Evolutionary conservation across 345 rosid genomes (phyloP), one percentile per base, ranked within the genome.

Genomic region (Anastatica hierochuntica): DNA sequence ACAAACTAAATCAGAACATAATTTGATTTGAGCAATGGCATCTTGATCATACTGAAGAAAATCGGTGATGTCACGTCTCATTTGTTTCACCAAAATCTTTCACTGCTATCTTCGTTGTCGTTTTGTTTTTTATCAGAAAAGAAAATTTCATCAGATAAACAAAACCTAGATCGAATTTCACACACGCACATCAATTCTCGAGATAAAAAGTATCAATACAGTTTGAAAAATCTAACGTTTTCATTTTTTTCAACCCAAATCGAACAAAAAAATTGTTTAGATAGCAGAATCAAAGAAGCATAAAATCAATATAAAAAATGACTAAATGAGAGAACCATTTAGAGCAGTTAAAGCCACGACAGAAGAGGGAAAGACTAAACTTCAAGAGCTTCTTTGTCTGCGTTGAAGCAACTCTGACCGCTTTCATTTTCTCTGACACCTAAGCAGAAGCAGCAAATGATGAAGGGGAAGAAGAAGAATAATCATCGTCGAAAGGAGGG

Each of bases 101-200:
- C 98, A 90, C 95, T 30, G 87, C 83, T 95, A 90, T 86, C 63
- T 87, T 90, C 54, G 96, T 92, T 52, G 96, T 95, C 48, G 92
- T 87, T 72, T 87, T 90, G 74, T 96, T 90, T 43, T 62, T 48
- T 0, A 4, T 13, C 8, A 10, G 13, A 7, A n/a, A n/a, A n/a
- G n/a, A n/a, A n/a, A n/a, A n/a, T n/a, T n/a, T n/a, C n/a, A n/a
- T n/a, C n/a, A n/a, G n/a, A n/a, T n/a, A n/a, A n/a, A n/a, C n/a
- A n/a, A n/a, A n/a, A n/a, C n/a, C n/a, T n/a, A n/a, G n/a, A n/a
- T n/a, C n/a, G n/a, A n/a, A n/a, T n/a, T n/a, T n/a, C n/a, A n/a
- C n/a, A n/a, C n/a, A n/a, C n/a, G n/a, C n/a, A n/a, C 11, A 31
- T 33, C 17, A 30, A 59, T 47, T 47, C 13, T 47, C 43, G 13